Evolutionary conservation across 192 early-diverging fungal genomes (phyloP), one percentile per base, ranked within the genome.

Genomic region (Backusella tuberculispora): DNA sequence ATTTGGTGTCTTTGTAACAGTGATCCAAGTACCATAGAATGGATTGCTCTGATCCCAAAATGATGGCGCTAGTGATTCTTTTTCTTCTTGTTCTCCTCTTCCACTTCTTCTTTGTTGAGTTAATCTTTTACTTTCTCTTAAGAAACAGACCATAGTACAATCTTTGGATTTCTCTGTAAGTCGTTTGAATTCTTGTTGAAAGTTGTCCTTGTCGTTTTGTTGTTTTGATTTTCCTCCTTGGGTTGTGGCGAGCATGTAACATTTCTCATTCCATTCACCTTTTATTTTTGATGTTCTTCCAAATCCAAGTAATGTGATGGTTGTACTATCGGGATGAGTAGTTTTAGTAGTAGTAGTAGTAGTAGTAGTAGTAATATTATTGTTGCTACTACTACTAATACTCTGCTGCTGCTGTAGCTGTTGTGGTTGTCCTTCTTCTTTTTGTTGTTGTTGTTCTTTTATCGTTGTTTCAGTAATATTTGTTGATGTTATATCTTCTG

Each of bases 61-160:
- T 14, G 65, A 46, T 21, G 26, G 29, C 5, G 45, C 3, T 2
- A 44, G 9, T 0, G 19, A 13, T 42, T 63, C 26, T 37, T 75
- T 42, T 56, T 48, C 72, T 14, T 44, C 44, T 63, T 67, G 64
- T 72, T 53, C 29, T 34, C 40, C 21, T 71, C 46, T n/a, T 34
- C n/a, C 0, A 46, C 41, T 78, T 63, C 71, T 66, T 37, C 40
- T 74, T 71, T 48, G 37, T 21, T 69, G 53, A 41, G 47, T 42
- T 9, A 46, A 26, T 69, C 41, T 26, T 73, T 34, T 48, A 38
- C 75, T 78, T 53, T 71, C 63, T 46, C 53, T 74, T 70, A 77
- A 67, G 4, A 83, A 70, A 64, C 83, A 83, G 14, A 81, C 45
- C 83, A 83, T 83, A n/a, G 45, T 74, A 43, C 83, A 83, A 29